phyloP scores from a whole-genome alignment of 176 grass and related monocot species.

The Hsuehochloa calcarea region DNA sequence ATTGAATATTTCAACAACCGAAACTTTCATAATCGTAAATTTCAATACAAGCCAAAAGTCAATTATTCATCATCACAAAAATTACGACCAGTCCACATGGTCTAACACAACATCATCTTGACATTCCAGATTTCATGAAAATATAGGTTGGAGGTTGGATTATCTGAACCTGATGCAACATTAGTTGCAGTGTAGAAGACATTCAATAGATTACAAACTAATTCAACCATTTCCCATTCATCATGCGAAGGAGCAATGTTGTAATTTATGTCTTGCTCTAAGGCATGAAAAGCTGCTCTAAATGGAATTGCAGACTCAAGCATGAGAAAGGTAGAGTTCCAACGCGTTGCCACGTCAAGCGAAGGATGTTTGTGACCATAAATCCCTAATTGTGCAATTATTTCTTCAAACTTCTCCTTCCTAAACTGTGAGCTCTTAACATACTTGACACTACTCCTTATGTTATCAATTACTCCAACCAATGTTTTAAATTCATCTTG shows the following conservation, averaged over 20 bases:
- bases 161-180: too few species aligned
- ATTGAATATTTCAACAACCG: too few species aligned
- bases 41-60: too few species aligned
- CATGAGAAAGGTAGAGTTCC: not conserved
- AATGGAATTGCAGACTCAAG: not conserved
- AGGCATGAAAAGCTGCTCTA: not conserved
- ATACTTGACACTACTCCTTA: not conserved
- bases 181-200: too few species aligned
- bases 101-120: too few species aligned
- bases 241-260: fast-evolving
- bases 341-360: not conserved
- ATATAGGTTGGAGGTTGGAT: too few species aligned
- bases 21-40: too few species aligned
- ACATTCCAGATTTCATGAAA: too few species aligned
- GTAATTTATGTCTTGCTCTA: not conserved
- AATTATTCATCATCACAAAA: too few species aligned
- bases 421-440: not conserved
- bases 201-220: too few species aligned
- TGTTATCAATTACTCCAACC: not conserved
- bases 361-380: too few species aligned
- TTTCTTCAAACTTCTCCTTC: not conserved
- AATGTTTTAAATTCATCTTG: not conserved
- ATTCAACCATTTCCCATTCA: not conserved
- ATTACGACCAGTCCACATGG: too few species aligned
- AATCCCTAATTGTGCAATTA: not conserved